A percentile compares a stretch with the other conserved stretches of the same genome.
phyloP scores from a whole-genome alignment of 345 rosid species.

The Lenwebbia sp. region DNA sequence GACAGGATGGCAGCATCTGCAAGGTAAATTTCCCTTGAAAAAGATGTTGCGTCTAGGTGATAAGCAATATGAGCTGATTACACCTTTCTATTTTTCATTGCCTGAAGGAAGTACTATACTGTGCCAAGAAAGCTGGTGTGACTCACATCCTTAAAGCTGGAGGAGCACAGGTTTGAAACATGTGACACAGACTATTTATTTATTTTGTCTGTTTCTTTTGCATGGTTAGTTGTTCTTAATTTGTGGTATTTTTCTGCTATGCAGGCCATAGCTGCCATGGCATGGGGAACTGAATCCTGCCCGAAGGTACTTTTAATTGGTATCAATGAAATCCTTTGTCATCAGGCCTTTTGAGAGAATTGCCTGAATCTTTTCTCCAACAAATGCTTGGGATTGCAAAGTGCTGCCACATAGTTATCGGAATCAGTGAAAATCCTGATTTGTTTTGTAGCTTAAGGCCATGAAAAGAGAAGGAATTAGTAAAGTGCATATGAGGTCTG shows the following conservation, averaged over 20 bases:
- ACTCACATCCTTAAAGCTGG: constrained; percentile 95
- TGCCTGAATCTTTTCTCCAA: background rate
- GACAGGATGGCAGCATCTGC: constrained; percentile 72
- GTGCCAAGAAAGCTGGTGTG: constrained; percentile 92
- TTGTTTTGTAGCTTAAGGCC: background rate
- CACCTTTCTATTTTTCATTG: background rate
- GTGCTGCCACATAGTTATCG: background rate
- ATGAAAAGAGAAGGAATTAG: background rate
- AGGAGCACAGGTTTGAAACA: constrained; percentile 70
- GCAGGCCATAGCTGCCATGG: constrained; percentile 95
- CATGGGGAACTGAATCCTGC: constrained; percentile 95
- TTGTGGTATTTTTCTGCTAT: background rate
- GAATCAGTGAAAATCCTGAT: background rate
- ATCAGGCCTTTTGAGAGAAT: background rate
- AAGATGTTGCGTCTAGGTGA: background rate
- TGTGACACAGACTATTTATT: background rate
- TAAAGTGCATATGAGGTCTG: background rate
- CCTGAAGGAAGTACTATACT: constrained; percentile 65
- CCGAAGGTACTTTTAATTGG: constrained; percentile 53
- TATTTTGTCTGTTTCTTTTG: background rate
- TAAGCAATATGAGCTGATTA: background rate
- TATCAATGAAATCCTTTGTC: background rate
- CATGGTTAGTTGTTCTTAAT: background rate
- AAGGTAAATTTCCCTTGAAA: constrained; percentile 31
- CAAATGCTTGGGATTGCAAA: background rate